These are phyloP conservation scores for Laburnicola sp. DNA, from an alignment of 2,329 filamentous ascomycete species.

Conservation along the genomic window DNA sequence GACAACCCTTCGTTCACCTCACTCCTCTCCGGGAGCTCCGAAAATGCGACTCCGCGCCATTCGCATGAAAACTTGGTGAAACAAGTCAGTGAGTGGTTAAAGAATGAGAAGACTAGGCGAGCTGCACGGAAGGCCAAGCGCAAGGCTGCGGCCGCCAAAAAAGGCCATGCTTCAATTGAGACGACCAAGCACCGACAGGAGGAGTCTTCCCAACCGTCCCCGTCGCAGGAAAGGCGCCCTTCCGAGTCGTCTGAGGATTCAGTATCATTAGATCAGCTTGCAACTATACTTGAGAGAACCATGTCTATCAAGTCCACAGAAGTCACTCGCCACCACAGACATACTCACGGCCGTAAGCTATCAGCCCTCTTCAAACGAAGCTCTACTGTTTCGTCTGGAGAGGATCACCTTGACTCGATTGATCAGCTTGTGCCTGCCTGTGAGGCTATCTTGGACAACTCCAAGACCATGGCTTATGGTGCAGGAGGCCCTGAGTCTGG, in stretches of 20 bases:
- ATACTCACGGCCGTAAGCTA: slow-evolving; percentile 30
- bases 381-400: slow-evolving; percentile 72
- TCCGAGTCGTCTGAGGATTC: slow-evolving; percentile 71
- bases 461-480: slow-evolving; percentile 79
- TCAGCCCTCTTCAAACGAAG: slow-evolving; percentile 46
- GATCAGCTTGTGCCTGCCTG: slow-evolving; percentile 82
- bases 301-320: slow-evolving; percentile 51
- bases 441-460: slow-evolving; percentile 84
- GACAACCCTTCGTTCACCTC: slow-evolving; percentile 39
- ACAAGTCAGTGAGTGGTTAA: slow-evolving; percentile 81
- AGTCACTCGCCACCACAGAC: slow-evolving; percentile 45
- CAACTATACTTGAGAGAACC: slow-evolving; percentile 74
- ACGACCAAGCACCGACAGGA: slow-evolving; percentile 6
- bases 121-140: slow-evolving; percentile 57
- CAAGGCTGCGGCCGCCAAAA: slow-evolving; percentile 56
- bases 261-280: slow-evolving; percentile 76
- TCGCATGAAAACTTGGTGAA: slow-evolving; percentile 58
- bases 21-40: slow-evolving; percentile 35
- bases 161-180: slow-evolving; percentile 31
- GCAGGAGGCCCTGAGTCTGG: slow-evolving; percentile 56
- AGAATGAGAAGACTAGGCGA: slow-evolving; percentile 73
- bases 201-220: slow-evolving; percentile 12
- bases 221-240: slow-evolving; percentile 46
- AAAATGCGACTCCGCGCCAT: slow-evolving; percentile 29
- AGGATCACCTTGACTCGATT: slow-evolving; percentile 76